Base-by-base conservation (phyloP, 106 monocot genomes). In the Apostasia shenzhenica region DNA sequence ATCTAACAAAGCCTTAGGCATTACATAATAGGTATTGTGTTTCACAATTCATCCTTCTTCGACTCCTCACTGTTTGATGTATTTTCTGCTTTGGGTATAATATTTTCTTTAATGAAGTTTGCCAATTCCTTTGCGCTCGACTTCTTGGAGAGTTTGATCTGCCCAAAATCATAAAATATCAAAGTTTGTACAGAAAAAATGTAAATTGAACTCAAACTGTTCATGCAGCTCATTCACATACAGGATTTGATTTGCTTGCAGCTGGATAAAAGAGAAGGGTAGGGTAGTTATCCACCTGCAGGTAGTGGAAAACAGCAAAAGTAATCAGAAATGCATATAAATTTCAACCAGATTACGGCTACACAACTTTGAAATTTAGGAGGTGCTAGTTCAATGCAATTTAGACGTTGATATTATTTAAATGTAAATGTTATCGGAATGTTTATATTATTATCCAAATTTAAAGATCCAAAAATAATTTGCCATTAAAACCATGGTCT, bases 131-230 rank as follows among this genome's bases (percentile, higher is more conserved):
- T 84, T 66, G 83, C 70, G 65, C 73, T 90, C 64, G 73, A 81
- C 79, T 99, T 92, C 77, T 99, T 93, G n/a, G 87, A 90, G 49
- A 99, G n/a, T 53, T 86, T 85, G 70, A 92, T 72, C 92, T 93
- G 83, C 63, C 75, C 7, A 75, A 26, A 72, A 41, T 6, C 46
- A 65, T 45, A 13, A 3, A 75, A 13, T 39, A 57, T 55, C n/a
- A 73, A 39, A 9, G 14, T 54, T 3, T 13, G 42, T 3, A 12
- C 5, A 0, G 41, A 3, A 38, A 41, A 41, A 14, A 38, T 14
- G 47, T 51, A 67, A 58, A 37, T 40, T 48, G 26, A 1, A 48
- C 57, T 59, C 59, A 47, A 62, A 41, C 59, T 39, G 48, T 61
- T 59, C 59, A 47, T 67, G 46, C 59, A 42, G 48, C 38, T n/a